Conservation (phyloP, 2,329 filamentous ascomycete species). For the Boeremia exigua region DNA sequence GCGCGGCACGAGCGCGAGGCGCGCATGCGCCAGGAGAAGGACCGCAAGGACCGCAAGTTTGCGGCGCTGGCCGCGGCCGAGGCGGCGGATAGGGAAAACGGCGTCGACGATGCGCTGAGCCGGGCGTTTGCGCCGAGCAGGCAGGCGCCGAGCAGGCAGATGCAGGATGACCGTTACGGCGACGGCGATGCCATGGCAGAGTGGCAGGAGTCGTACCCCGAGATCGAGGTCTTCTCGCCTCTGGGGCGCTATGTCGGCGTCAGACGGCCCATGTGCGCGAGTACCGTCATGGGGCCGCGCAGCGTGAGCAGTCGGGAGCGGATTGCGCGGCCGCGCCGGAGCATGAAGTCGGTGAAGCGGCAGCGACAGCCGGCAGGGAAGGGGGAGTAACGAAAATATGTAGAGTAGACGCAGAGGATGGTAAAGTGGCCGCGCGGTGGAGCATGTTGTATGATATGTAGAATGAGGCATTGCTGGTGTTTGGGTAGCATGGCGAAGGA, state of each 20-base stretch:
- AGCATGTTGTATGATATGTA: neutral
- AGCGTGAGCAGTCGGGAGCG: conserved; percentile 57
- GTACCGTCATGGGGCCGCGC: conserved; percentile 64
- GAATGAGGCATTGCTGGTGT: too few species aligned
- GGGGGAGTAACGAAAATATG: neutral
- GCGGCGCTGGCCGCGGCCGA: conserved; percentile 18
- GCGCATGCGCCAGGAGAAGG: conserved; percentile 12
- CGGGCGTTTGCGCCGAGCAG: conserved; percentile 24
- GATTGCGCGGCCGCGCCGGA: conserved; percentile 66
- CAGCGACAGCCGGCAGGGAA: conserved; percentile 33
- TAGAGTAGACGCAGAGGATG: too few species aligned
- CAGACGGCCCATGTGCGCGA: conserved; percentile 74
- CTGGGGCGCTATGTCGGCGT: conserved; percentile 78
- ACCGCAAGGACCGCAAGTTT: conserved; percentile 28
- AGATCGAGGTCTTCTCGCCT: conserved; percentile 84
- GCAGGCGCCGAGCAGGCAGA: too few species aligned
- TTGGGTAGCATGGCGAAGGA: too few species aligned
- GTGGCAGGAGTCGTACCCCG: conserved; percentile 60
- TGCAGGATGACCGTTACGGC: neutral
- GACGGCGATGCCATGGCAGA: conserved; percentile 22
- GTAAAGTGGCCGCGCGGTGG: neutral
- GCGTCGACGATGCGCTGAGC: conserved; percentile 41
- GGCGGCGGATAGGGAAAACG: conserved; percentile 17
- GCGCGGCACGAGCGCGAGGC: conserved; percentile 23
- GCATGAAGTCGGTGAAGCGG: conserved; percentile 64